A percentile compares a stretch with the other conserved stretches of the same genome.
Conservation (phyloP, 306 rosid species). For the Cicer cuneatum region DNA sequence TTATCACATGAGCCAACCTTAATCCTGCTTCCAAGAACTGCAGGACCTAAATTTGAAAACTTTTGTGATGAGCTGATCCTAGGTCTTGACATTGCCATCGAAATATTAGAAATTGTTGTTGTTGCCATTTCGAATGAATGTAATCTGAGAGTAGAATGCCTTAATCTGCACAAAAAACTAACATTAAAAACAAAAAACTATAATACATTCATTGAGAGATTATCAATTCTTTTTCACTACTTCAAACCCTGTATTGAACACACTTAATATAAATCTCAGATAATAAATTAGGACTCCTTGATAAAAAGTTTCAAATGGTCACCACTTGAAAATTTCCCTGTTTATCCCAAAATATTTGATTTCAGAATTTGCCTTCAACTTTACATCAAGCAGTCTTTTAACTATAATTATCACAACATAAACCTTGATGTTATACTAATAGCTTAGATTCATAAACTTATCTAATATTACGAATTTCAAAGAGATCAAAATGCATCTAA, state of each 20-base stretch:
- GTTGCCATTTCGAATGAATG: slow-evolving; percentile 65
- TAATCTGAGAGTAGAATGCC: slow-evolving; percentile 40
- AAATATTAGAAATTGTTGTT: slow-evolving; percentile 69
- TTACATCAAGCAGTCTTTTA: slow-evolving; percentile 23
- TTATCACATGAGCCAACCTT: slow-evolving; percentile 58
- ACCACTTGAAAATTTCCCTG: slow-evolving; percentile 31
- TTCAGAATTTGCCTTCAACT: slow-evolving; percentile 13
- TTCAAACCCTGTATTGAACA: not conserved
- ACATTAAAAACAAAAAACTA: slow-evolving; percentile 33
- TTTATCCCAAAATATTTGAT: slow-evolving; percentile 6
- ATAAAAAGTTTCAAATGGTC: not conserved
- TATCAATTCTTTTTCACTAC: not conserved
- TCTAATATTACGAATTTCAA: not conserved
- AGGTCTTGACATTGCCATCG: slow-evolving; percentile 65
- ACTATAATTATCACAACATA: slow-evolving; percentile 32
- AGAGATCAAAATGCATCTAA: not conserved
- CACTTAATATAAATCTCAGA: not conserved
- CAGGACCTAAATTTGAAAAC: slow-evolving; percentile 44
- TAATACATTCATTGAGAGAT: slow-evolving; percentile 6
- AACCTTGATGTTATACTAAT: slow-evolving; percentile 6
- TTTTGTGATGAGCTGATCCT: slow-evolving; percentile 56
- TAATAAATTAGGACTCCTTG: slow-evolving; percentile 19
- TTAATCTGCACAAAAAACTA: slow-evolving; percentile 46
- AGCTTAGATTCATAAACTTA: not conserved
- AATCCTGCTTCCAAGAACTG: slow-evolving; percentile 46